phyloP scores from a whole-genome alignment of 352 stramenopile genomes.

The Hyphochytrium catenoides region DNA sequence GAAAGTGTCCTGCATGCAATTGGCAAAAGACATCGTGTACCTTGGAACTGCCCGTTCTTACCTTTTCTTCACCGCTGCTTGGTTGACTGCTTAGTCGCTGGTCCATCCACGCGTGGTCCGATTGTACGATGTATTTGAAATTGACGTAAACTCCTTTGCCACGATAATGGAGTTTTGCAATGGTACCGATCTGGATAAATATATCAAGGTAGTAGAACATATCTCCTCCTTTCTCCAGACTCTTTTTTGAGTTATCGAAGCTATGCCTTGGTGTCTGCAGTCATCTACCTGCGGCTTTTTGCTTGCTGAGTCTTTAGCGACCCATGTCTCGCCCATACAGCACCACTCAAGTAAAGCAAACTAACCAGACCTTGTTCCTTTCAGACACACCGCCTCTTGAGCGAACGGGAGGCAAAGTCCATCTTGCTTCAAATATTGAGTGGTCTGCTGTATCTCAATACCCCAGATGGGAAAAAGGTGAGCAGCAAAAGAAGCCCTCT shows the following conservation, averaged over 20 bases:
- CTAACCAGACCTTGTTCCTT: constrained; percentile 57
- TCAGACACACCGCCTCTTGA: constrained; percentile 33
- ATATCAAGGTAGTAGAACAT: neutral
- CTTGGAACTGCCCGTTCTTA: constrained; percentile 3
- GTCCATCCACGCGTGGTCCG: constrained; percentile 62
- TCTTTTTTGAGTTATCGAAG: no score
- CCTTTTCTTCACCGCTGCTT: no score
- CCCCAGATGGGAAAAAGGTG: constrained; percentile 16
- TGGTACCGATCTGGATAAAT: constrained; percentile 7
- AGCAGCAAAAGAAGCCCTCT: constrained; percentile 17
- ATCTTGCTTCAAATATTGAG: constrained; percentile 66
- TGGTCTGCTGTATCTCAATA: constrained; percentile 62
- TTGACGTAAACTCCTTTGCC: constrained; percentile 68
- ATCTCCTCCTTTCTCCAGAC: no score
- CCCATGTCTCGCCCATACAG: no score
- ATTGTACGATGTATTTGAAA: constrained; percentile 76
- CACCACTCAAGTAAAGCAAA: no score
- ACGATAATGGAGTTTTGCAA: constrained; percentile 74
- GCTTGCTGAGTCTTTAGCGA: no score
- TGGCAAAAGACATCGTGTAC: neutral
- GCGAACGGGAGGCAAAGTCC: constrained; percentile 48
- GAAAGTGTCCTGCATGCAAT: neutral
- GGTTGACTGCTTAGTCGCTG: no score
- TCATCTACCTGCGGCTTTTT: no score
- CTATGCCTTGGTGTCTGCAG: no score